phyloP scores from a whole-genome alignment of 371 early-diverging fungal genomes.

The Capillidium heterosporum region DNA sequence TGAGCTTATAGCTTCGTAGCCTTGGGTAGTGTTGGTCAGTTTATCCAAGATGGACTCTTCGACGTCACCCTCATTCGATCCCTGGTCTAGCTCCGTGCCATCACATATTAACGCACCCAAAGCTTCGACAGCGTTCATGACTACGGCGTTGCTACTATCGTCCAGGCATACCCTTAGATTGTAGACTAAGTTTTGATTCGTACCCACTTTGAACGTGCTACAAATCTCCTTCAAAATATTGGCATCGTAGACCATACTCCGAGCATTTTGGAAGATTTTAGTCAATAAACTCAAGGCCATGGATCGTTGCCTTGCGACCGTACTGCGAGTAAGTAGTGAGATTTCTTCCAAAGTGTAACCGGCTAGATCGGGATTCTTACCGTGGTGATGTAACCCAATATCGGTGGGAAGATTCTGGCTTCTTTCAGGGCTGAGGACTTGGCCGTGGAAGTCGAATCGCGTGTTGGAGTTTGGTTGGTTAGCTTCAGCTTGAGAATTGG shows the following conservation, averaged over 20 bases:
- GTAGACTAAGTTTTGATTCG: neutral
- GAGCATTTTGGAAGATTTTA: neutral
- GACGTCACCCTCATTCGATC: neutral
- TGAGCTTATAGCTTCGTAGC: neutral
- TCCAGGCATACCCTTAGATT: neutral
- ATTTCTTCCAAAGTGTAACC: slow-evolving; percentile 79
- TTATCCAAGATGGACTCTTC: neutral
- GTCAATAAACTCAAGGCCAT: slow-evolving; percentile 37
- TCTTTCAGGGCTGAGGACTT: too few species aligned
- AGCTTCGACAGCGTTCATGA: neutral
- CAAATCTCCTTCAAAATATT: neutral
- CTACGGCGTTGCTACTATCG: too few species aligned
- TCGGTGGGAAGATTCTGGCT: slow-evolving; percentile 39
- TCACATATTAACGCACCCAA: neutral
- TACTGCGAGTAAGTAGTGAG: slow-evolving; percentile 57
- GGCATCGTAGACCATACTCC: neutral
- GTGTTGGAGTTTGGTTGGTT: slow-evolving; percentile 15
- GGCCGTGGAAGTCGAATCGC: slow-evolving; percentile 65
- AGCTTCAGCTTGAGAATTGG: slow-evolving; percentile 11
- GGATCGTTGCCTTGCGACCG: slow-evolving; percentile 64
- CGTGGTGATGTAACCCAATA: slow-evolving; percentile 75
- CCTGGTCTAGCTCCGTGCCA: neutral
- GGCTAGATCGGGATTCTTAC: slow-evolving; percentile 58
- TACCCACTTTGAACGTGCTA: neutral
- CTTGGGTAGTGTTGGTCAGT: neutral